Base-by-base conservation (phyloP, 805 yeast species). In the Blastobotrys peoriensis region DNA sequence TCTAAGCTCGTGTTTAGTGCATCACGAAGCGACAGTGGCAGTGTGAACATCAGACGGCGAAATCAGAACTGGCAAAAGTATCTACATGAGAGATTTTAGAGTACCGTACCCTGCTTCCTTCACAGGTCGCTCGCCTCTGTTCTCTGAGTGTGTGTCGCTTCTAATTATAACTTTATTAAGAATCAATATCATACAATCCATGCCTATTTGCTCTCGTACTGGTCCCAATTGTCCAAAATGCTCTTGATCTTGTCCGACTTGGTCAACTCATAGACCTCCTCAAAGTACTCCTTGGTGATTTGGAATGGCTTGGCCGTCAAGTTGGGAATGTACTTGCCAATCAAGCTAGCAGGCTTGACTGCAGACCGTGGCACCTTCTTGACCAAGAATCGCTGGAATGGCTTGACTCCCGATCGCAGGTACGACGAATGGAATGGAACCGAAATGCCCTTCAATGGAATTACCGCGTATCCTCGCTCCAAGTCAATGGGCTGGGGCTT, bases 341-440 rank as follows among this genome's bases (percentile, higher is more conserved):
- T 80, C 70, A 93, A 77, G 67, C 87, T 86, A 50, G 93, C 83
- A 49, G 96, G 95, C 73, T 91, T 91, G 54, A 93, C 93, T 40
- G 96, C 94, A 59, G 87, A 85, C 73, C 84, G 86, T 52, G 95
- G 83, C 61, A 93, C 84, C 79, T 93, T 91, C 83, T 88, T 93
- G 66, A 82, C 81, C 73, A 93, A 77, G 83, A 93, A 93, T 71
- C 88, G 86, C 76, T 91, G 89, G 86, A 93, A 93, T 60, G 98
- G 98, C 71, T 89, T 91, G 49, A 93, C 99, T 71, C 99, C 99
- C 46, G 93, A 86, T 77, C 91, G 84, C 73, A 93, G 77, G 73
- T 94, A 93, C n/a, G 96, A 83, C 22, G 97, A 88, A 72, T 93
- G 99, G 97, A 93, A 93, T 52, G 99, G 99, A 64, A 93, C 99